These are phyloP conservation scores for Salix exigua DNA, from an alignment of 345 rosid species.

Conservation along the genomic window DNA sequence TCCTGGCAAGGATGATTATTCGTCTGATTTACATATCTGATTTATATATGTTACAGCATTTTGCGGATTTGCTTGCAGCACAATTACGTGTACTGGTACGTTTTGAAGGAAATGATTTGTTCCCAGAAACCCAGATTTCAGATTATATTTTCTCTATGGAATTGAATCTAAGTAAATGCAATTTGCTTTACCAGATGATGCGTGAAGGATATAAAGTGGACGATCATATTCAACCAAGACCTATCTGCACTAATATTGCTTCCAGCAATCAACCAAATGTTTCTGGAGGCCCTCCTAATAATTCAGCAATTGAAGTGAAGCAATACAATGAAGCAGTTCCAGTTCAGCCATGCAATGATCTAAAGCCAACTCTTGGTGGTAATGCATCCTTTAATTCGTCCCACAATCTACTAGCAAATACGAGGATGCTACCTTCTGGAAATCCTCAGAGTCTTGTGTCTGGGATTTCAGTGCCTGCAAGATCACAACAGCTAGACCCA, in stretches of 20 bases:
- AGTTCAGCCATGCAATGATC: slow-evolving; percentile 53
- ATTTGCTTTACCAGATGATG: slow-evolving; percentile 54
- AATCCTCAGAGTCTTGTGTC: slow-evolving; percentile 64
- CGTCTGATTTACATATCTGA: slow-evolving; percentile 29
- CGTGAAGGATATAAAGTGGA: slow-evolving; percentile 58
- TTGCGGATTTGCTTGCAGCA: slow-evolving; percentile 77
- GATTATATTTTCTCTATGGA: slow-evolving; percentile 8
- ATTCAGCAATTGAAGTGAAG: slow-evolving; percentile 49
- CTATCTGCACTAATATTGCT: slow-evolving; percentile 39
- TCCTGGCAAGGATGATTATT: slow-evolving; percentile 2
- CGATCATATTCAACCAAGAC: slow-evolving; percentile 54
- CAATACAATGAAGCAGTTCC: slow-evolving; percentile 56
- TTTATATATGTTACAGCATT: slow-evolving; percentile 51
- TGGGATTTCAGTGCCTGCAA: slow-evolving; percentile 61
- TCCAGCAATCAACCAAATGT: slow-evolving; percentile 49
- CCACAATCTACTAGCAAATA: slow-evolving; percentile 45
- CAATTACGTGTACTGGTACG: slow-evolving; percentile 72
- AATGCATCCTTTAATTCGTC: slow-evolving; percentile 43
- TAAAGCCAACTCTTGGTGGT: slow-evolving; percentile 44
- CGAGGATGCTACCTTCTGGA: slow-evolving; percentile 73
- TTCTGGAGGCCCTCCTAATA: slow-evolving; percentile 44
- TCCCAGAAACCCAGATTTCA: slow-evolving; percentile 4
- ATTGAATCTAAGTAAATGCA: slow-evolving; percentile 6
- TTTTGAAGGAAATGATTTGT: slow-evolving; percentile 6
- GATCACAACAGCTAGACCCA: slow-evolving; percentile 56